Conservation (phyloP, 2,329 filamentous ascomycete genomes). For the Claviceps purpurea region DNA sequence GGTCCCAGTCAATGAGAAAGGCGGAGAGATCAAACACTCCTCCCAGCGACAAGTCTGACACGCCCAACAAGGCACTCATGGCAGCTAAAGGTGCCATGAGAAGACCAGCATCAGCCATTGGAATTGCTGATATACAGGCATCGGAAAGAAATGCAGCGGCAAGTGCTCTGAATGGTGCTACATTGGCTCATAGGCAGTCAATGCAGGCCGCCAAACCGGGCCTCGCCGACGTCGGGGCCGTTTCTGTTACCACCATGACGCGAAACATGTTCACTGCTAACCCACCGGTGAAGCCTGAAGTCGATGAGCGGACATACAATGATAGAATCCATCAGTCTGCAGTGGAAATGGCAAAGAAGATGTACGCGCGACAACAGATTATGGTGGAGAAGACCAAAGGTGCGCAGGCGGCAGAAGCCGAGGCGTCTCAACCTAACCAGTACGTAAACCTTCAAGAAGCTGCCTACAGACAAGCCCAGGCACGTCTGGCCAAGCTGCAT, state of each 20-base stretch:
- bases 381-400: slow-evolving; percentile 38
- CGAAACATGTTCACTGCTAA: slow-evolving; percentile 66
- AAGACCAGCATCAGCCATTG: slow-evolving; percentile 8
- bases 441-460: slow-evolving; percentile 65
- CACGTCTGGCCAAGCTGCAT: slow-evolving; percentile 69
- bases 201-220: slow-evolving; percentile 27
- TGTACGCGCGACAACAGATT: slow-evolving; percentile 61
- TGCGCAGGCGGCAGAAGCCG: slow-evolving; percentile 18
- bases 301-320: slow-evolving; percentile 58
- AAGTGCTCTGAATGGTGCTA: slow-evolving; percentile 63
- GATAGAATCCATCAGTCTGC: slow-evolving; percentile 70
- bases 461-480: slow-evolving; percentile 73
- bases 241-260: slow-evolving; percentile 53
- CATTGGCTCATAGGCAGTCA: slow-evolving; percentile 46
- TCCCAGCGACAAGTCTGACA: slow-evolving; percentile 27
- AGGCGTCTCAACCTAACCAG: slow-evolving; percentile 34
- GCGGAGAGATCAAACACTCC: slow-evolving; percentile 10
- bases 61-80: slow-evolving; percentile 42
- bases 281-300: slow-evolving; percentile 57
- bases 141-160: slow-evolving; percentile 33
- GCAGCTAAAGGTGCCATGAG: slow-evolving; percentile 67
- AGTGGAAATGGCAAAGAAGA: slow-evolving; percentile 76
- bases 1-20: slow-evolving; percentile 15
- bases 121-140: slow-evolving; percentile 5
- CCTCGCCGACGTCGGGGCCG: slow-evolving; percentile 49